Percentiles rank a stretch among this genome's conserved stretches.
Conservation (phyloP, 1,284 basidiomycete genomes). For the Apiotrichum domesticum region DNA sequence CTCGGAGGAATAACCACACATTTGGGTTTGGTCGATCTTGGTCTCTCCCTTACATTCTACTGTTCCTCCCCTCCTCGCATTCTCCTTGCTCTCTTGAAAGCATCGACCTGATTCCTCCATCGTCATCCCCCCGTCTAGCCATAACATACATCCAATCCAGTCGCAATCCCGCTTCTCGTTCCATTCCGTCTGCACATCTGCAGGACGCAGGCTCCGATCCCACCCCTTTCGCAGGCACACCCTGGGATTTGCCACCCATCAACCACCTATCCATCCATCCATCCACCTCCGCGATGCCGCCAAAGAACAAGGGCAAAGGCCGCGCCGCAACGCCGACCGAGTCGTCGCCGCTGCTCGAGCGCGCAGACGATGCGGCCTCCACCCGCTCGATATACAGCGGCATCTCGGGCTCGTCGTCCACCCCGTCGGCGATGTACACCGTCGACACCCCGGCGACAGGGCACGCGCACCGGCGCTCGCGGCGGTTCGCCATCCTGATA, state of each 20-base stretch:
- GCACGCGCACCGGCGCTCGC: not conserved
- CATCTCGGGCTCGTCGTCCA: not conserved
- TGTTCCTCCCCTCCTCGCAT: too few relatives aligned
- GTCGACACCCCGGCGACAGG: conserved; percentile 1
- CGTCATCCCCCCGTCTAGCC: too few relatives aligned
- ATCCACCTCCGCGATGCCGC: not conserved
- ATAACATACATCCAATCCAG: too few relatives aligned
- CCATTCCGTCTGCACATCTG: not conserved
- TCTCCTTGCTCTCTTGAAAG: too few relatives aligned
- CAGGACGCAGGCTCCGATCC: not conserved
- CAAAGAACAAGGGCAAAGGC: conserved; percentile 11
- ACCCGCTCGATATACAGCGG: not conserved
- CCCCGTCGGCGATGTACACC: not conserved
- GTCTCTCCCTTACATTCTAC: too few relatives aligned
- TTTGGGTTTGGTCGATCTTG: too few relatives aligned
- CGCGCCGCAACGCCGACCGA: conserved; percentile 6
- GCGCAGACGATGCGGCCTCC: not conserved
- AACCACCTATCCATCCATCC: not conserved
- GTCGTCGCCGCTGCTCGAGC: conserved; percentile 16
- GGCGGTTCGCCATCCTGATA: conserved; percentile 13
- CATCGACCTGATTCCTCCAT: too few relatives aligned
- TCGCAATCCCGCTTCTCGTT: too few relatives aligned
- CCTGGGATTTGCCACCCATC: not conserved
- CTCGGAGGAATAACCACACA: too few relatives aligned
- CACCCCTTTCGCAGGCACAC: not conserved